Conservation (phyloP, 768 basidiomycete species). For the Naematelia aurantialba region DNA sequence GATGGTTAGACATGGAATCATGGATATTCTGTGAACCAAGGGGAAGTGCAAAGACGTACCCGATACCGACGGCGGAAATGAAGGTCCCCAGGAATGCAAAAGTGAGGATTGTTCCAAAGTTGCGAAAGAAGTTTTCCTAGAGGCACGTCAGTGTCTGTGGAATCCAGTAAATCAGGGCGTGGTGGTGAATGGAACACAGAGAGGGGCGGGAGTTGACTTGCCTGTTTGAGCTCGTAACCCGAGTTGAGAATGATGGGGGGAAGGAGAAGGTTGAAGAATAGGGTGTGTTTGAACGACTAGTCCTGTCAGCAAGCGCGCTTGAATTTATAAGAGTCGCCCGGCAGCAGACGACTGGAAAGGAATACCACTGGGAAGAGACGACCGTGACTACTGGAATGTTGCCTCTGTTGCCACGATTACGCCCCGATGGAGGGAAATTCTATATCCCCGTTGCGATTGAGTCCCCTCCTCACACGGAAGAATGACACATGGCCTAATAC, state of each 20-base stretch:
- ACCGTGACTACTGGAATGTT: too few relatives aligned
- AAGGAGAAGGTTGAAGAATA: slow-evolving; percentile 96
- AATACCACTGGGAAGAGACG: too few relatives aligned
- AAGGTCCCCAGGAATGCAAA: slow-evolving; percentile 89
- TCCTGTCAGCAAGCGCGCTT: not conserved
- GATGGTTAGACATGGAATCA: not conserved
- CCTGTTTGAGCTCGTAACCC: slow-evolving; percentile 96
- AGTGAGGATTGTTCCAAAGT: slow-evolving; percentile 89
- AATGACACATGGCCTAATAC: not conserved
- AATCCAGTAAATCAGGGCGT: not conserved
- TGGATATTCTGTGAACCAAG: too few relatives aligned
- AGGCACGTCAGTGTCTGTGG: not conserved
- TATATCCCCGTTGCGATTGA: too few relatives aligned
- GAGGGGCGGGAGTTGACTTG: slow-evolving; percentile 45
- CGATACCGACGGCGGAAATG: slow-evolving; percentile 91
- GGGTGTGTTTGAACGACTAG: slow-evolving; percentile 90
- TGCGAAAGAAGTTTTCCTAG: slow-evolving; percentile 97
- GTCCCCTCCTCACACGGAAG: not conserved
- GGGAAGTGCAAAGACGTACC: slow-evolving; percentile 61
- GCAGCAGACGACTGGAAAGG: not conserved
- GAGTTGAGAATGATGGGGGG: slow-evolving; percentile 98
- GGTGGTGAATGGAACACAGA: not conserved
- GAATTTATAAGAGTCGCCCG: not conserved
- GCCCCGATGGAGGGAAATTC: too few relatives aligned
- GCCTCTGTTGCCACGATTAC: too few relatives aligned